Evolutionary conservation across 768 basidiomycete species (phyloP).

Genomic region (Tulasnella sp.): DNA sequence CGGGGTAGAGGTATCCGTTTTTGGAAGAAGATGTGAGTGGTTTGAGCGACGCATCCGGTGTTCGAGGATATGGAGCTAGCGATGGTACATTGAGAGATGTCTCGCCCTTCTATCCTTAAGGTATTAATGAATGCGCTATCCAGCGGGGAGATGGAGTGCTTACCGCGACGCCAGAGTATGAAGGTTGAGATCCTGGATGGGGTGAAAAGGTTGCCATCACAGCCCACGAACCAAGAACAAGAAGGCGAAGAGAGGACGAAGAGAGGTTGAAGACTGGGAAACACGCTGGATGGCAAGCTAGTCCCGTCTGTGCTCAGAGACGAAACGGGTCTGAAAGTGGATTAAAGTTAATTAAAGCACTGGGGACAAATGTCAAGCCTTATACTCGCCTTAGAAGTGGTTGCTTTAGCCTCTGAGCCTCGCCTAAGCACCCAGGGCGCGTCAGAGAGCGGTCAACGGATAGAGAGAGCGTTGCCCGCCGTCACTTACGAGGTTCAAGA

Average conservation of each 20-base stretch:
- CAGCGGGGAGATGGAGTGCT: background rate
- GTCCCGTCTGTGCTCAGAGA: background rate
- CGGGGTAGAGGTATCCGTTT: background rate
- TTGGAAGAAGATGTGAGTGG: background rate
- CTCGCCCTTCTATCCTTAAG: background rate
- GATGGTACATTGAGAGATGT: background rate
- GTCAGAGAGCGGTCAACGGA: background rate
- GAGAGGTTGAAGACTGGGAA: background rate
- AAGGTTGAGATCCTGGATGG: background rate
- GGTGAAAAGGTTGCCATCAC: background rate
- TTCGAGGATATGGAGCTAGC: background rate
- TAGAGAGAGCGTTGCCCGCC: background rate
- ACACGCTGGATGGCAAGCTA: background rate
- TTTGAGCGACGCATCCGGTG: background rate
- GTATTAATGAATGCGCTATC: background rate
- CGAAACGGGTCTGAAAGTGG: background rate
- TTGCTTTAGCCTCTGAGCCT: background rate
- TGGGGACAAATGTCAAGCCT: background rate
- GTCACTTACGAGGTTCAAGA: background rate
- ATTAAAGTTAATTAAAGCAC: background rate
- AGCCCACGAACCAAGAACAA: too few relatives aligned
- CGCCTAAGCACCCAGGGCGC: background rate
- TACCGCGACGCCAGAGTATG: background rate
- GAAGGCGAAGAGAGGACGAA: background rate
- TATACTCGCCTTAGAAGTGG: background rate